Conservation (phyloP, 192 early-diverging fungal species). For the Coemansia sp. region DNA sequence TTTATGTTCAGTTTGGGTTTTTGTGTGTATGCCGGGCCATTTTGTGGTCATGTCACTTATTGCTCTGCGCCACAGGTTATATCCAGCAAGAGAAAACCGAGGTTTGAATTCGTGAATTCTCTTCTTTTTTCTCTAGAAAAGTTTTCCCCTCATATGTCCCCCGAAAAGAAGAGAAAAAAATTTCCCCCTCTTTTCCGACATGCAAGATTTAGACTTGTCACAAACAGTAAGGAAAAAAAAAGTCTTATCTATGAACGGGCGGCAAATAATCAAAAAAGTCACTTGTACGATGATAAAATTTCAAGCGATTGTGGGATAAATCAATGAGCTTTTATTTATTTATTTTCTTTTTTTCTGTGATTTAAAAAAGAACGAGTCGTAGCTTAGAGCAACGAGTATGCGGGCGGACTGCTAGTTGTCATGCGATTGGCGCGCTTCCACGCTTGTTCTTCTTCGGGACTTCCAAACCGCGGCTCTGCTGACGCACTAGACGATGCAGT, state of each 20-base stretch:
- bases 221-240: slow-evolving; percentile 1
- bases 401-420: neutral
- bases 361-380: neutral
- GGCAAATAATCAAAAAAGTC: neutral
- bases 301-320: neutral
- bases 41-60: slow-evolving; percentile 16
- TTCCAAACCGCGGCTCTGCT: neutral
- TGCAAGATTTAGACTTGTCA: slow-evolving; percentile 9
- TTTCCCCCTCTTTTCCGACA: neutral
- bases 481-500: neutral
- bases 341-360: no score
- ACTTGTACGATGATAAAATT: neutral
- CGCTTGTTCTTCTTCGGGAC: neutral
- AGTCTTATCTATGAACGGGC: no score
- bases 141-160: slow-evolving; percentile 7
- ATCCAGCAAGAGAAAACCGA: neutral
- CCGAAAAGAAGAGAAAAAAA: neutral
- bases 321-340: no score
- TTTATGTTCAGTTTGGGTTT: no score
- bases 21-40: slow-evolving; percentile 23
- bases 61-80: slow-evolving; percentile 33
- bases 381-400: neutral
- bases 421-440: neutral
- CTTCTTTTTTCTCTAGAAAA: neutral
- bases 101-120: neutral